Evolutionary conservation across 768 basidiomycete genomes (phyloP).

Genomic region (Boletus subparvulus): DNA sequence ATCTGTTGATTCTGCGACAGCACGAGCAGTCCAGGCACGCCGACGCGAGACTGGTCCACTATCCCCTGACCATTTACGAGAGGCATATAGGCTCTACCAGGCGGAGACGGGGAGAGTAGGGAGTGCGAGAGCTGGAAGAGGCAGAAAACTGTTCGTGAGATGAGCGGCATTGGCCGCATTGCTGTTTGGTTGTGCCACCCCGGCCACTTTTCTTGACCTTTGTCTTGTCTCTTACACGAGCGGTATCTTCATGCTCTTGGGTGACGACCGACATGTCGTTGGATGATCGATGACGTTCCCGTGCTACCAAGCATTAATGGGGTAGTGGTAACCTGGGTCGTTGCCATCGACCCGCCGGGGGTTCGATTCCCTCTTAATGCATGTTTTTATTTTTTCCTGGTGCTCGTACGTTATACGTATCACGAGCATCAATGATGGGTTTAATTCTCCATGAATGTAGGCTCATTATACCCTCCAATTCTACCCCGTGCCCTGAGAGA

Average conservation of each 20-base stretch:
- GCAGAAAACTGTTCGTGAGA: slow-evolving; percentile 73
- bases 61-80: slow-evolving; percentile 85
- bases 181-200: neutral
- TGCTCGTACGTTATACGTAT: neutral
- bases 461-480: too few relatives aligned
- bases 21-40: slow-evolving; percentile 71
- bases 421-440: neutral
- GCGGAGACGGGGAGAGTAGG: slow-evolving; percentile 80
- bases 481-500: too few relatives aligned
- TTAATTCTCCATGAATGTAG: neutral
- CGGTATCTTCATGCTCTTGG: neutral
- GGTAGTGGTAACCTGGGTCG: slow-evolving; percentile 68
- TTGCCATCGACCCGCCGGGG: slow-evolving; percentile 83
- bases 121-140: slow-evolving; percentile 65
- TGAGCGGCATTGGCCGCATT: slow-evolving; percentile 25
- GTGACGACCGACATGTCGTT: neutral
- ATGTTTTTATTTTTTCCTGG: neutral
- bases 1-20: slow-evolving; percentile 36
- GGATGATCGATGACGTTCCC: accelerated
- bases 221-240: neutral
- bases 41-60: slow-evolving; percentile 76
- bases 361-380: slow-evolving; percentile 64
- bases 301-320: slow-evolving; percentile 37
- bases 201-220: neutral
- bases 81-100: slow-evolving; percentile 84